Conservation (phyloP, 345 rosid species). For the Dipteronia dyeriana region DNA sequence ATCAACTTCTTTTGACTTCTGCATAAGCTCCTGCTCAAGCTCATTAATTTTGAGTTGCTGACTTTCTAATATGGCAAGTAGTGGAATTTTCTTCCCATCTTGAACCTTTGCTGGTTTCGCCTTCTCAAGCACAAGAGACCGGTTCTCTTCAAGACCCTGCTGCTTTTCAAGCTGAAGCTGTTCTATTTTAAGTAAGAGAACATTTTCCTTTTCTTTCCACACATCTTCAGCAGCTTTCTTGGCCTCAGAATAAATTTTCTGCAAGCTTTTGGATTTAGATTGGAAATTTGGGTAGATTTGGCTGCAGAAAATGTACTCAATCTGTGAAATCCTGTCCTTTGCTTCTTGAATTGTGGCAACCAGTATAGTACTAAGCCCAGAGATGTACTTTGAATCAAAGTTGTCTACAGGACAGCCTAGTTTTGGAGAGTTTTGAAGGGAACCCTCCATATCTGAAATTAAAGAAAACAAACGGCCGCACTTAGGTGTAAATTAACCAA, state of each 20-base stretch:
- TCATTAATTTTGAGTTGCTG: constrained; percentile 34
- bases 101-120: constrained; percentile 33
- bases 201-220: constrained; percentile 59
- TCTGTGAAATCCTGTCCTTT: constrained; percentile 85
- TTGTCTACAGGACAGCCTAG: constrained; percentile 36
- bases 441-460: constrained; percentile 31
- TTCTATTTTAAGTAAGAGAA: constrained; percentile 44
- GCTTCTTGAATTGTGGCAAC: constrained; percentile 93
- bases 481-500: background rate
- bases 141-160: constrained; percentile 39
- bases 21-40: constrained; percentile 38
- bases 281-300: constrained; percentile 78
- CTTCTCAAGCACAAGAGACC: constrained; percentile 43
- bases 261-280: constrained; percentile 51
- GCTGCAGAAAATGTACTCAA: constrained; percentile 84
- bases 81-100: constrained; percentile 26
- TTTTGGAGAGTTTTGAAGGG: constrained; percentile 21
- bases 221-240: constrained; percentile 51
- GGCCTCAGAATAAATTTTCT: constrained; percentile 52
- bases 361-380: constrained; percentile 69
- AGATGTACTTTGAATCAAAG: constrained; percentile 50
- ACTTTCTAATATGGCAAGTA: constrained; percentile 26
- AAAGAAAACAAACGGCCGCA: background rate
- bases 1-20: constrained; percentile 47
- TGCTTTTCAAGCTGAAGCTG: constrained; percentile 55